Base-by-base conservation (phyloP, 2,329 filamentous ascomycete species). In the Cladophialophora bantiana region DNA sequence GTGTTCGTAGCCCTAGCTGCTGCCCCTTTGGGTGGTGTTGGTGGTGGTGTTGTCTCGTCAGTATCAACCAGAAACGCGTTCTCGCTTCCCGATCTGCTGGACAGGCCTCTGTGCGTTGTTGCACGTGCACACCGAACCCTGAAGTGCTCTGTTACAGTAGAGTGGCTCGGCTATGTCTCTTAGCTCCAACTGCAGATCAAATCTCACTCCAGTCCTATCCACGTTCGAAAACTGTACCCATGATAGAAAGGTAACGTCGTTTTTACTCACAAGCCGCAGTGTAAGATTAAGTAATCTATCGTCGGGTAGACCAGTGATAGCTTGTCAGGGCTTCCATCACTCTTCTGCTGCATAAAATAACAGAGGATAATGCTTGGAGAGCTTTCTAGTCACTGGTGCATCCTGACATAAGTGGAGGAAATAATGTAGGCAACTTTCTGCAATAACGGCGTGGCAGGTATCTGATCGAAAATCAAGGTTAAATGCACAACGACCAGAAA, bases 301-400 rank as follows among this genome's bases (percentile, higher is more conserved):
- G 38, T 58, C 67, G 55, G 13, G 58, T 48, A 67, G 72, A 65
- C 35, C 31, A 20, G 5, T 18, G 35, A 34, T 57, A 20, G 13
- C 32, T 32, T 38, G 45, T n/a, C 4, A n/a, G 45, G 4, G 45
- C 45, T n/a, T 2, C 45, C 45, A 50, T 6, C 45, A 50, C 45
- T 26, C 15, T 6, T 26, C 20, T 13, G 15, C 45, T 13, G 45
- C 45, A n/a, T 18, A 50, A 7, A 10, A 7, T 59, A 20, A 74
- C 68, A 31, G 68, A 4, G 42, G 38, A 62, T 56, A 59, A 62
- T 48, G 62, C 66, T 35, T 64, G 52, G 2, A 66, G 67, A 42
- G 66, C 40, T 55, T 38, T 67, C 26, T 58, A 18, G 15, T 26
- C 45, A 50, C 7, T 2, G 45, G 45, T 50, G 7, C 45, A 26